phyloP scores from a whole-genome alignment of 768 basidiomycete genomes.

The Mycena pura region DNA sequence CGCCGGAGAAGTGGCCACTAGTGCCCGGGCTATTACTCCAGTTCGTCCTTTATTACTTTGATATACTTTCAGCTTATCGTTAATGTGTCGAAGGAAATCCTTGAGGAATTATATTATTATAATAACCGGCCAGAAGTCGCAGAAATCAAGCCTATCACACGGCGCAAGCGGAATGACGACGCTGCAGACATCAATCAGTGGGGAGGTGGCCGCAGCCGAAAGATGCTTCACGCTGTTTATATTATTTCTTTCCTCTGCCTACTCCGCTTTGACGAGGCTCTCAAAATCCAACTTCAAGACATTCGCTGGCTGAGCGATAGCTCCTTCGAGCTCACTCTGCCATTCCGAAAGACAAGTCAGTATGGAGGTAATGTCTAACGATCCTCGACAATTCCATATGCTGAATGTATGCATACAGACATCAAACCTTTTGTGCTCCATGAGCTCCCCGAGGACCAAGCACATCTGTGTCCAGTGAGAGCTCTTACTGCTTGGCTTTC shows the following conservation, averaged over 20 bases:
- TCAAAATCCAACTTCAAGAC: constrained; percentile 40
- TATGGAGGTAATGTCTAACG: constrained; percentile 38
- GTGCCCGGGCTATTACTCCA: constrained; percentile 36
- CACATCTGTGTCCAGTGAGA: constrained; percentile 43
- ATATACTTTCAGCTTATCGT: background rate
- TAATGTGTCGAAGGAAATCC: constrained; percentile 30
- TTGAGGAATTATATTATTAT: constrained; percentile 31
- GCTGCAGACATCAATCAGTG: constrained; percentile 29
- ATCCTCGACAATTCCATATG: too few species aligned
- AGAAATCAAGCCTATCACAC: constrained; percentile 26
- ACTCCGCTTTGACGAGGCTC: constrained; percentile 41
- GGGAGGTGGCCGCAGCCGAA: constrained; percentile 36
- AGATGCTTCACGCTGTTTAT: constrained; percentile 40
- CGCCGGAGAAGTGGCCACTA: constrained; percentile 33
- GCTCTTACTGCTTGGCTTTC: constrained; percentile 40
- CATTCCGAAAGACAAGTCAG: constrained; percentile 38
- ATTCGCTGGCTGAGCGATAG: constrained; percentile 17
- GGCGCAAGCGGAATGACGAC: constrained; percentile 11
- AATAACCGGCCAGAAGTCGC: constrained; percentile 31
- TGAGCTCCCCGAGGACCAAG: constrained; percentile 29
- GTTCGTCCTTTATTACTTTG: constrained; percentile 14
- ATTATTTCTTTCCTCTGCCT: constrained; percentile 42
- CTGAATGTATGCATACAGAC: constrained; percentile 30
- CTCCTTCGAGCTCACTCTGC: constrained; percentile 29
- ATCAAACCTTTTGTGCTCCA: constrained; percentile 40